Percentiles rank a stretch among this genome's conserved stretches.
phyloP scores from a whole-genome alignment of 225 moss, liverwort and hornwort species.

The Anthoceros angustus region DNA sequence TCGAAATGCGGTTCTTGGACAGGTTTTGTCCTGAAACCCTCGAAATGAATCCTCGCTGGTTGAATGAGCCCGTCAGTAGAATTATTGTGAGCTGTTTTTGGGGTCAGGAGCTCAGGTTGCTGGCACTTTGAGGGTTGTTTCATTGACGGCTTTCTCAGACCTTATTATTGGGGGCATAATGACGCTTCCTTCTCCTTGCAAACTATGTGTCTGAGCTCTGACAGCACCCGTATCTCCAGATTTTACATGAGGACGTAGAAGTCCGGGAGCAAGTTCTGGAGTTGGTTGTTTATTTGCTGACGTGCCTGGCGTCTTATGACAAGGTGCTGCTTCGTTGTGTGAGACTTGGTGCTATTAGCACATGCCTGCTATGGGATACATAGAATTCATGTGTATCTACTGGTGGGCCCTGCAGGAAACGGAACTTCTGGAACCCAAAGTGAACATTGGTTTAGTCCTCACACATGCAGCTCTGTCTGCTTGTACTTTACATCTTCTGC shows the following conservation, averaged over 20 bases:
- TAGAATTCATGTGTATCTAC: conserved; percentile 11
- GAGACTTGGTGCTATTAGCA: not conserved
- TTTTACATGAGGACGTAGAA: conserved; percentile 81
- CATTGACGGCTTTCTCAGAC: not conserved
- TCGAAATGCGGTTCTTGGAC: conserved; percentile 86
- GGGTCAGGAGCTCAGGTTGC: too few species aligned
- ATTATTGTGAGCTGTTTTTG: not conserved
- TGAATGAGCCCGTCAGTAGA: too few species aligned
- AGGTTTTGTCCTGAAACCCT: conserved; percentile 23
- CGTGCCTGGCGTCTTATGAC: conserved; percentile 87
- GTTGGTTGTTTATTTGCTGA: conserved; percentile 92
- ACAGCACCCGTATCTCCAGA: conserved; percentile 25
- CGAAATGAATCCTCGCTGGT: not conserved
- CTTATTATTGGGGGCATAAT: not conserved
- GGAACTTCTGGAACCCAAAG: conserved; percentile 52
- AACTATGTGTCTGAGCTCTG: not conserved
- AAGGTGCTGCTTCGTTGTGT: conserved; percentile 27
- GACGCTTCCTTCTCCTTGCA: too few species aligned
- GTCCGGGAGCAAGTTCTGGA: conserved; percentile 93
- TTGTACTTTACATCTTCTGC: conserved; percentile 86
- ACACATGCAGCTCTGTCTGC: conserved; percentile 82
- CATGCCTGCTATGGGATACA: conserved; percentile 3
- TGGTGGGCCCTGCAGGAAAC: conserved; percentile 82
- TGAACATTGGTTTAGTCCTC: not conserved
- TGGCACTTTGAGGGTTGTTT: too few species aligned